These are phyloP conservation scores for Tulasnella calospora DNA, from an alignment of 768 basidiomycete genomes.

Conservation along the genomic window DNA sequence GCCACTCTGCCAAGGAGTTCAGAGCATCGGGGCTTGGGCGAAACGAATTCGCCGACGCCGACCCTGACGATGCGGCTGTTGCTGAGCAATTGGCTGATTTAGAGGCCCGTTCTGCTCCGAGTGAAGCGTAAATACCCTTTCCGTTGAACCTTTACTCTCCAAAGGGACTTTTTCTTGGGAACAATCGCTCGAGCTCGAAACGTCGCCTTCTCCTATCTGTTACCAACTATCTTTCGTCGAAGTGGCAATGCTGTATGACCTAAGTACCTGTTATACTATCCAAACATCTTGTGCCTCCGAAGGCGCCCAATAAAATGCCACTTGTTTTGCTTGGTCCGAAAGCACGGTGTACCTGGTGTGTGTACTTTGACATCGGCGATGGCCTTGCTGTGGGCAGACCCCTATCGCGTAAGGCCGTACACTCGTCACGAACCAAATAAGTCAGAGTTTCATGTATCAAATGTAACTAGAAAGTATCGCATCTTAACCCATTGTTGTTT, in stretches of 20 bases:
- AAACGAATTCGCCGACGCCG: not conserved
- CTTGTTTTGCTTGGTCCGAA: not conserved
- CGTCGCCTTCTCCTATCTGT: not conserved
- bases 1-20: not conserved
- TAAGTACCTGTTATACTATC: not conserved
- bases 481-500: too few species aligned
- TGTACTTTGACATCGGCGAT: not conserved
- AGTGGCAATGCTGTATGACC: not conserved
- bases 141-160: not conserved
- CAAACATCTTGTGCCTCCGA: not conserved
- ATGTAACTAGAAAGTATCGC: too few species aligned
- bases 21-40: not conserved
- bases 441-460: too few species aligned
- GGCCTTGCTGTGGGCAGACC: too few species aligned
- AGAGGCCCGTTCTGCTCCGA: not conserved
- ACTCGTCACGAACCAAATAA: too few species aligned
- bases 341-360: not conserved
- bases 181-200: not conserved
- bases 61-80: not conserved
- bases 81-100: conserved; percentile 8
- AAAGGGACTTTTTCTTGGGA: not conserved
- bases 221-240: not conserved
- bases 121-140: not conserved
- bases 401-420: too few species aligned
- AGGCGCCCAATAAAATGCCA: not conserved